Conservation (phyloP, 192 early-diverging fungal genomes). For the Coemansia sp. region DNA sequence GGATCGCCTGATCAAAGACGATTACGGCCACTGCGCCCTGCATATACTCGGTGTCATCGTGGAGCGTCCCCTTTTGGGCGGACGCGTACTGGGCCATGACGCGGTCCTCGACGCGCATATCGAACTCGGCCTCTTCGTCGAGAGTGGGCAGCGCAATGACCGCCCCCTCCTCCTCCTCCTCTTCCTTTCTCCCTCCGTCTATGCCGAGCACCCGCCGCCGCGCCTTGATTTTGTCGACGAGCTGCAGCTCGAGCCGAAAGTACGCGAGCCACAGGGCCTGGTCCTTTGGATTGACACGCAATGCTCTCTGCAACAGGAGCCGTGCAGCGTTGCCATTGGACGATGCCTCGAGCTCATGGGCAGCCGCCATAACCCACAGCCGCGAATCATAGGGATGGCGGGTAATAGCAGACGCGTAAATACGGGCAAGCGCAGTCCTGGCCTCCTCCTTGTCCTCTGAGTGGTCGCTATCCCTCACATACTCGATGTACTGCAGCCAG, state of each 20-base stretch:
- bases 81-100: constrained; percentile 27
- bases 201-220: constrained; percentile 78
- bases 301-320: constrained; percentile 74
- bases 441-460: constrained; percentile 32
- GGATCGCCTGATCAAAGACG: constrained; percentile 78
- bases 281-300: constrained; percentile 75
- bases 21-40: constrained; percentile 71
- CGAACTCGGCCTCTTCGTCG: constrained; percentile 51
- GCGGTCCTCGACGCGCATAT: constrained; percentile 43
- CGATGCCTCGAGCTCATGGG: constrained; percentile 85
- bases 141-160: constrained; percentile 58
- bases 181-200: constrained; percentile 27
- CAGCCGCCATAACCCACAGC: constrained; percentile 91
- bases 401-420: constrained; percentile 83
- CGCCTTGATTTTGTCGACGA: constrained; percentile 79
- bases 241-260: constrained; percentile 87
- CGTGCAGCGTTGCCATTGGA: constrained; percentile 77
- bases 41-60: constrained; percentile 59
- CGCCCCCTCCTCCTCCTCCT: constrained; percentile 34
- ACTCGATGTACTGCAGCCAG: constrained; percentile 93
- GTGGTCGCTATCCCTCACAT: constrained; percentile 53
- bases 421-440: constrained; percentile 59
- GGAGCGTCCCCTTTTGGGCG: no score
- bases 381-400: constrained; percentile 75
- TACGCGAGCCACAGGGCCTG: constrained; percentile 87